Conservation (phyloP, 2,329 filamentous ascomycete genomes). For the Aspergillus aculeatus region DNA sequence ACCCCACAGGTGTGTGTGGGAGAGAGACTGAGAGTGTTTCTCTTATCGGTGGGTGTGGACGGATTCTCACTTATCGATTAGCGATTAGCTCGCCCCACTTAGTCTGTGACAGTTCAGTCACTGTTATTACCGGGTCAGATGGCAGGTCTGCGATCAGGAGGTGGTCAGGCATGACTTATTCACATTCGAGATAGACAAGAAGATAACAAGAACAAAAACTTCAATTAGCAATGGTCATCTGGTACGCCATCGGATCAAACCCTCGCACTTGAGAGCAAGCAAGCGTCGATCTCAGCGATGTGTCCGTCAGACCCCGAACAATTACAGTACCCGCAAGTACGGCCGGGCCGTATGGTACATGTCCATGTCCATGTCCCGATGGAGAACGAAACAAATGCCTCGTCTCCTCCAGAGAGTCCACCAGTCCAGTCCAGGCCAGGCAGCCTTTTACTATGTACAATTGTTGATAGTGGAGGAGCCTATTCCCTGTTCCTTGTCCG, state of each 20-base stretch:
- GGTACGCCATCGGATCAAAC: no score
- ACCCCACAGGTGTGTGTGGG: constrained; percentile 5
- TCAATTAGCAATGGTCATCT: no score
- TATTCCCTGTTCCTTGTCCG: neutral
- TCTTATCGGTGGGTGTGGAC: constrained; percentile 8
- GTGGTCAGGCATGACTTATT: neutral
- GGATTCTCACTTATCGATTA: constrained; percentile 13
- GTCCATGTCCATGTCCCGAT: no score
- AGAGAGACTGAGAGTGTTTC: neutral
- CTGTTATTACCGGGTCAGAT: neutral
- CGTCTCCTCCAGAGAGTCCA: no score
- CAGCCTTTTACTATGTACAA: no score
- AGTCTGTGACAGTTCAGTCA: neutral
- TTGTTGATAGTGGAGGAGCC: neutral
- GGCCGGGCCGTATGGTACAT: no score
- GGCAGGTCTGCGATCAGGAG: neutral
- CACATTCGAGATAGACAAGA: neutral
- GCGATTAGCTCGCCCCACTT: constrained; percentile 10
- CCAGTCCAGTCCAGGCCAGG: no score
- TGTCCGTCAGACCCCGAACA: no score
- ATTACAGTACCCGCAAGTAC: no score
- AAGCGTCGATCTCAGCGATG: no score
- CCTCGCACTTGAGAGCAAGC: no score
- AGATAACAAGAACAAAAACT: neutral
- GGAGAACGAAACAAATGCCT: no score